phyloP scores from a whole-genome alignment of 2,329 filamentous ascomycete species.

The Trichoderma sp. region DNA sequence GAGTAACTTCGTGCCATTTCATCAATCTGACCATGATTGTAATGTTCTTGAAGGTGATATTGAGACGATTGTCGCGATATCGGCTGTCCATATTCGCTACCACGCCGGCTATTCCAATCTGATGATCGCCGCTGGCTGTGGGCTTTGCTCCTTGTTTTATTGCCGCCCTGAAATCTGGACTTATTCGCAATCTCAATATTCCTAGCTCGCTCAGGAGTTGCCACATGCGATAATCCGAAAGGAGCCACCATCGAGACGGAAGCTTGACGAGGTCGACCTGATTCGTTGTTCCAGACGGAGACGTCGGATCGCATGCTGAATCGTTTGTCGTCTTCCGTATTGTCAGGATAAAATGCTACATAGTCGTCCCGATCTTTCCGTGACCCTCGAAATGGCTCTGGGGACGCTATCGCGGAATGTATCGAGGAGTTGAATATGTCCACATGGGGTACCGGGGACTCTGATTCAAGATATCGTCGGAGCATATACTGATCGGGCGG shows the following conservation, averaged over 20 bases:
- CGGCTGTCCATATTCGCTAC: slow-evolving; percentile 1
- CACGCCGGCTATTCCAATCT: slow-evolving; percentile 12
- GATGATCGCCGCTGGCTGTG: slow-evolving; percentile 12
- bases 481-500: slow-evolving; percentile 25
- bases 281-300: slow-evolving; percentile 31
- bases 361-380: slow-evolving; percentile 4
- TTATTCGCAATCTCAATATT: background rate
- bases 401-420: background rate
- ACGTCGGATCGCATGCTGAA: slow-evolving; percentile 31
- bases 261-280: slow-evolving; percentile 23
- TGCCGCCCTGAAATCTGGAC: background rate
- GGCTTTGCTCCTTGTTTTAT: background rate
- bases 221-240: slow-evolving; percentile 15
- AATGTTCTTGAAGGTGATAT: slow-evolving; percentile 12
- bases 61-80: slow-evolving; percentile 20
- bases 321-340: slow-evolving; percentile 18
- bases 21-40: background rate
- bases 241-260: slow-evolving; percentile 17
- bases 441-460: slow-evolving; percentile 10
- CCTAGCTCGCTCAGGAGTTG: background rate
- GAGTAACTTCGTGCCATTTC: slow-evolving; percentile 10
- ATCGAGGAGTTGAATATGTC: background rate
- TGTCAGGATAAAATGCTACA: slow-evolving; percentile 4
- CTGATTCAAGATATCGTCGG: slow-evolving; percentile 24
- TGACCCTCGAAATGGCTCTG: background rate